A percentile compares a stretch with the other conserved stretches of the same genome.
phyloP scores from a whole-genome alignment of 1,139 yeast species.

The Hanseniaspora uvarum region DNA sequence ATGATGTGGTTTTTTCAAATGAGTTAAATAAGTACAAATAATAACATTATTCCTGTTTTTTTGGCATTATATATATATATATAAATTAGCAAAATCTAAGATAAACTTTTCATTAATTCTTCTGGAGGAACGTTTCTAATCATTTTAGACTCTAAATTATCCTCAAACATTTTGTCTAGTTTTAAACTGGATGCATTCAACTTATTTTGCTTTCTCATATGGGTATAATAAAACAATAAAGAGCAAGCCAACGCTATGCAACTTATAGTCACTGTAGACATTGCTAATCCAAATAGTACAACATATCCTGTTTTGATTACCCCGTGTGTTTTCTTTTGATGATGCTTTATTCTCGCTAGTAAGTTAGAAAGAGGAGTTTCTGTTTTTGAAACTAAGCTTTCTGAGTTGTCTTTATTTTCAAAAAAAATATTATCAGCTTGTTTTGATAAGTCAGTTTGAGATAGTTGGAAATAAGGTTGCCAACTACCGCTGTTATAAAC shows the following conservation, averaged over 20 bases:
- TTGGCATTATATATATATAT: not conserved
- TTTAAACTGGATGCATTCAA: conserved; percentile 36
- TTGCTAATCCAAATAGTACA: conserved; percentile 77
- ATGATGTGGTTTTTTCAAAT: not conserved
- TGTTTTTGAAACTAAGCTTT: conserved; percentile 28
- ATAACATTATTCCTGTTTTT: no score
- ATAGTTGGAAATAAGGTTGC: conserved; percentile 50
- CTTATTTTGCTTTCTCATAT: conserved; percentile 26
- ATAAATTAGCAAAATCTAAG: not conserved
- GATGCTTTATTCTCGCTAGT: conserved; percentile 20
- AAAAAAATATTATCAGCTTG: conserved; percentile 25
- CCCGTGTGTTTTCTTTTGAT: conserved; percentile 27
- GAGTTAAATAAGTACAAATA: not conserved
- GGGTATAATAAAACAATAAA: conserved; percentile 40
- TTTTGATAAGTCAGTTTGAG: conserved; percentile 21
- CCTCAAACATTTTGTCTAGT: conserved; percentile 36
- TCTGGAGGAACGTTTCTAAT: conserved; percentile 53
- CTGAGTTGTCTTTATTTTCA: conserved; percentile 33
- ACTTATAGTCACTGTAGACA: conserved; percentile 72
- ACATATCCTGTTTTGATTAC: conserved; percentile 52
- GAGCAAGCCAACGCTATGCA: conserved; percentile 56
- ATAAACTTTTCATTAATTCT: conserved; percentile 38
- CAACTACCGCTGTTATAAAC: conserved; percentile 59
- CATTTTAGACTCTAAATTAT: conserved; percentile 36
- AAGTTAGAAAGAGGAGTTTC: conserved; percentile 25